Evolutionary conservation across 2,329 filamentous ascomycete species (phyloP), one percentile per base, ranked within the genome.

Genomic region (Exophiala sp.): DNA sequence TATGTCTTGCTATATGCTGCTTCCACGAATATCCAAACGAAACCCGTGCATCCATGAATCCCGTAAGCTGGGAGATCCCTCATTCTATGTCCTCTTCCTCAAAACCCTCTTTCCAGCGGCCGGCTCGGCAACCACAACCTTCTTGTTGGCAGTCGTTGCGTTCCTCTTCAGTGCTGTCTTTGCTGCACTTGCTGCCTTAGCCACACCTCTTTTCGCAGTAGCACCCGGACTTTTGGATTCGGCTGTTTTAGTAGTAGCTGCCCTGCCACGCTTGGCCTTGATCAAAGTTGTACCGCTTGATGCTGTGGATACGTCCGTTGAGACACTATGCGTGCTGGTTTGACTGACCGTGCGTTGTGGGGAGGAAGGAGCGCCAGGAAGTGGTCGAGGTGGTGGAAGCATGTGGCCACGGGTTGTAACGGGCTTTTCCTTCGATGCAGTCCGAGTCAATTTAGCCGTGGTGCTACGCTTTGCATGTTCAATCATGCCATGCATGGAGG

Each of bases 71-170:
- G 24, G 24, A 29, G 4, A 8, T 29, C 24, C 24, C 24, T 29
- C 7, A 8, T 29, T 29, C 24, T 29, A 61, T 8, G 47, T 50
- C 43, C 59, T 55, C 46, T 73, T 75, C 42, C 73, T 71, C 55
- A 76, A 61, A 10, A 71, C 68, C 47, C 73, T 66, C 32, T 69
- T 69, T 16, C 69, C 68, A 9, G 67, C 59, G 32, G 68, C 59
- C 29, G 65, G 62, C 43, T 74, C 71, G 32, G 61, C 62, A 42
- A 59, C 45, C 24, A 66, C 64, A 6, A 68, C 61, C 29, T 63
- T 66, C 55, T 69, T 71, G 54, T 71, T 73, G 7, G 69, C 63
- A 5, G 66, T 63, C 1, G 65, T 62, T 5, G 70, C 64, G 3
- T 54, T 61, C 47, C 61, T 61, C 18, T 70, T 65, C n/a, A 61